Evolutionary conservation across 331 rosid species (phyloP).

Genomic region (Stylosanthes scabra): DNA sequence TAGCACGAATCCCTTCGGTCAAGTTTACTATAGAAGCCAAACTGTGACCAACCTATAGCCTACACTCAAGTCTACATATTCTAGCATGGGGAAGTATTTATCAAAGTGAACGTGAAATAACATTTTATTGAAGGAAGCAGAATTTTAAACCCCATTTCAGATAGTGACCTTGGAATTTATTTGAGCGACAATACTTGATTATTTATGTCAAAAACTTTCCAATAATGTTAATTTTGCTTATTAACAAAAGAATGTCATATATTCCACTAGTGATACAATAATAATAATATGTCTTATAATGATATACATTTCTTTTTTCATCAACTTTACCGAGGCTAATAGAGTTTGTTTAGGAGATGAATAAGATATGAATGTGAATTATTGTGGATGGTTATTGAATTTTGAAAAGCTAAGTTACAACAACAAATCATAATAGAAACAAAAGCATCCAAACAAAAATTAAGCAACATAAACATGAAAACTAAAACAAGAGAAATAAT

Average conservation of each 20-base stretch:
- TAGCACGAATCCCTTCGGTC: not conserved
- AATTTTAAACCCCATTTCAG: not conserved
- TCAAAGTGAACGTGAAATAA: not conserved
- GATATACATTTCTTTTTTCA: not conserved
- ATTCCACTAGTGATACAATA: not conserved
- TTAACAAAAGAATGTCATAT: not conserved
- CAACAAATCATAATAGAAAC: too few relatives aligned
- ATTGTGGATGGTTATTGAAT: too few relatives aligned
- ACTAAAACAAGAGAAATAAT: too few relatives aligned
- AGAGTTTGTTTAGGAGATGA: too few relatives aligned
- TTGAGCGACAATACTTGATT: not conserved
- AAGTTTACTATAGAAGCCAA: not conserved
- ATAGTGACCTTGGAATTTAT: not conserved
- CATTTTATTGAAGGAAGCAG: not conserved
- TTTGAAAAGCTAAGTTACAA: too few relatives aligned
- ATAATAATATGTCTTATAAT: not conserved
- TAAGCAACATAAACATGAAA: too few relatives aligned
- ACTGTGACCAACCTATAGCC: not conserved
- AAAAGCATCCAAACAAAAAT: too few relatives aligned
- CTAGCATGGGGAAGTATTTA: not conserved
- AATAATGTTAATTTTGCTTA: too few relatives aligned
- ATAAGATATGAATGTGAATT: too few relatives aligned
- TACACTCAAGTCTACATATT: not conserved
- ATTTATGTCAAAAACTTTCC: not conserved
- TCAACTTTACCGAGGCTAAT: not conserved